Conservation (phyloP, 352 stramenopile species). For the Peronosclerospora sorghi region DNA sequence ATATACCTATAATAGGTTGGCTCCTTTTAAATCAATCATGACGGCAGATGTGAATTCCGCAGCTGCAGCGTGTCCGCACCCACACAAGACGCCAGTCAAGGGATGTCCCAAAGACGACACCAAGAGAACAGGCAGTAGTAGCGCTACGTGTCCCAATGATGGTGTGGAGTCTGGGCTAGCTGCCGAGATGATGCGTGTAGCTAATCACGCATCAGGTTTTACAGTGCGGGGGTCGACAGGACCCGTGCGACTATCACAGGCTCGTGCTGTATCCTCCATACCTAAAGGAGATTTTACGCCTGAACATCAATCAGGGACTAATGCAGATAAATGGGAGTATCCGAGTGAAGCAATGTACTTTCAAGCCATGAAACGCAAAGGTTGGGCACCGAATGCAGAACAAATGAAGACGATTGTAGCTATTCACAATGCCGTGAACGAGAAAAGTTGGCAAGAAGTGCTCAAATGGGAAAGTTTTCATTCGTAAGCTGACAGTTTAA, state of each 20-base stretch:
- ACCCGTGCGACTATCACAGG: constrained; percentile 39
- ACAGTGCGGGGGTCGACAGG: constrained; percentile 18
- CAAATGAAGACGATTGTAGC: constrained; percentile 94
- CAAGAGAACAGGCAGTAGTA: constrained; percentile 1
- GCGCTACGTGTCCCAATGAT: constrained; percentile 5
- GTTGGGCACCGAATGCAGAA: constrained; percentile 82
- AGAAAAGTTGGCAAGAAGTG: constrained; percentile 91
- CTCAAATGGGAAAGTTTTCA: constrained; percentile 85
- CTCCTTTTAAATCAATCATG: constrained; percentile 18
- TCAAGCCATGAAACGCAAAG: constrained; percentile 95
- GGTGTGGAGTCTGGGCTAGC: constrained; percentile 29
- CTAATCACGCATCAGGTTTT: constrained; percentile 30
- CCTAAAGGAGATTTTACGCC: constrained; percentile 87
- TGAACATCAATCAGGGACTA: constrained; percentile 34
- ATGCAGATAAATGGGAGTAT: constrained; percentile 89
- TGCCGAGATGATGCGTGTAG: constrained; percentile 46
- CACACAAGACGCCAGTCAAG: constrained; percentile 4
- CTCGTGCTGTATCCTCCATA: constrained; percentile 89
- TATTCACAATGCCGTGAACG: constrained; percentile 97
- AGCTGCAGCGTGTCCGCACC: constrained; percentile 39
- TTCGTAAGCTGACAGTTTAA: constrained; percentile 20
- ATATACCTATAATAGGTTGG: too few species aligned
- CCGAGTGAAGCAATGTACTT: constrained; percentile 96
- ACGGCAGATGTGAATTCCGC: constrained; percentile 63
- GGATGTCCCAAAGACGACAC: constrained; percentile 12